phyloP scores from a whole-genome alignment of 805 yeast species.

The Ogataea polymorpha region DNA sequence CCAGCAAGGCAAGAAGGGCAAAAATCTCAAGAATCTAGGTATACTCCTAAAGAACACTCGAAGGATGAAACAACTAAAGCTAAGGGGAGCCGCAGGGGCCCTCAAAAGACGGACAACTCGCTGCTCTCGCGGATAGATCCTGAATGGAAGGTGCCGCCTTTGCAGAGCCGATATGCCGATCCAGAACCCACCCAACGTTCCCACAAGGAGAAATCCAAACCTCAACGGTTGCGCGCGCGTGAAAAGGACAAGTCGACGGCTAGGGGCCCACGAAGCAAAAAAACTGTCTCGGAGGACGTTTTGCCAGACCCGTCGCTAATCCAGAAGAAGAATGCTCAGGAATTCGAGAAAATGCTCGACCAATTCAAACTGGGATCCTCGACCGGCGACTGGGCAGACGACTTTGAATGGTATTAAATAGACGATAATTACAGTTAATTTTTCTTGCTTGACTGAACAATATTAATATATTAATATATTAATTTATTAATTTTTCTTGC shows the following conservation, averaged over 20 bases:
- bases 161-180: constrained; percentile 8
- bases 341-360: constrained; percentile 15
- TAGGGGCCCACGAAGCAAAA: background rate
- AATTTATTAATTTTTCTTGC: constrained; percentile 1
- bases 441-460: too few relatives aligned
- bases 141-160: constrained; percentile 7
- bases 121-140: constrained; percentile 8
- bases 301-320: constrained; percentile 3
- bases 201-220: background rate
- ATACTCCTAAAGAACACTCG: background rate
- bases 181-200: background rate
- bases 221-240: background rate
- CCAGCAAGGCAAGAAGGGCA: background rate
- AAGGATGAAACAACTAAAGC: background rate
- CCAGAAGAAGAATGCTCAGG: constrained; percentile 16
- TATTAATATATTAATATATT: too few relatives aligned
- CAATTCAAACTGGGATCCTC: constrained; percentile 9
- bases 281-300: background rate
- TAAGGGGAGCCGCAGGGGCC: too few relatives aligned
- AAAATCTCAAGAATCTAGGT: background rate
- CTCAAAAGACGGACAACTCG: background rate
- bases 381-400: constrained; percentile 19
- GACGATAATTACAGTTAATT: background rate
- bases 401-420: constrained; percentile 17
- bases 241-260: background rate